A percentile compares a stretch with the other conserved stretches of the same genome.
Evolutionary conservation across 306 rosid species (phyloP).

Genomic region (Dryas alaskensis): DNA sequence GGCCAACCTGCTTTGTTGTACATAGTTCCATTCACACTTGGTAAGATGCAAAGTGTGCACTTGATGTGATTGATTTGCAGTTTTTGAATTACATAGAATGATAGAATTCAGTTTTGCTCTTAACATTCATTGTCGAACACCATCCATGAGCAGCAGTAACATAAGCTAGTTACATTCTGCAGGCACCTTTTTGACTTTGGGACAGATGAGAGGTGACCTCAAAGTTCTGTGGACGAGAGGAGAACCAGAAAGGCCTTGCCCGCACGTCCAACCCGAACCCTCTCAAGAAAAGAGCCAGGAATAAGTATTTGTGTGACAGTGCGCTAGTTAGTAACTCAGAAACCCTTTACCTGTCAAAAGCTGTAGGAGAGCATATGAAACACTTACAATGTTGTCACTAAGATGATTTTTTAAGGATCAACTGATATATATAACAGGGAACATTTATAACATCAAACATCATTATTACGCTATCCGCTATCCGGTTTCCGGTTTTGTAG

Average conservation of each 20-base stretch:
- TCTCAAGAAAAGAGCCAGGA: conserved; percentile 44
- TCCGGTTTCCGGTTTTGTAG: background rate
- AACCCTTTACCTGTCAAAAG: conserved; percentile 8
- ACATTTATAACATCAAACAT: background rate
- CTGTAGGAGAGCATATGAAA: conserved; percentile 43
- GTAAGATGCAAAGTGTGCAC: conserved; percentile 40
- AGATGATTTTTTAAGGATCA: conserved; percentile 12
- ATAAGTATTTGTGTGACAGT: conserved; percentile 23
- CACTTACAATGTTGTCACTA: conserved; percentile 26
- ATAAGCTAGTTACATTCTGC: conserved; percentile 9
- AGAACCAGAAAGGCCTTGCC: conserved; percentile 80
- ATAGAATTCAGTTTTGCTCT: background rate
- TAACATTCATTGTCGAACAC: background rate
- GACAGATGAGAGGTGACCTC: conserved; percentile 88
- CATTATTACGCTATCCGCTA: background rate
- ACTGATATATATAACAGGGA: conserved; percentile 3
- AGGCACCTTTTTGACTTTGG: conserved; percentile 91
- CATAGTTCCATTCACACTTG: conserved; percentile 93
- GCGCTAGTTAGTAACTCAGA: conserved; percentile 24
- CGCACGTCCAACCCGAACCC: conserved; percentile 59
- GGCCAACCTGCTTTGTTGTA: conserved; percentile 98
- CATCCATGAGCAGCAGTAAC: background rate
- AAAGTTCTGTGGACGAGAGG: conserved; percentile 90
- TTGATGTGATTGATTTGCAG: no score
- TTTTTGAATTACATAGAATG: no score